Evolutionary conservation across 345 rosid species (phyloP), one percentile per base, ranked within the genome.

Genomic region (Brassica rapa): DNA sequence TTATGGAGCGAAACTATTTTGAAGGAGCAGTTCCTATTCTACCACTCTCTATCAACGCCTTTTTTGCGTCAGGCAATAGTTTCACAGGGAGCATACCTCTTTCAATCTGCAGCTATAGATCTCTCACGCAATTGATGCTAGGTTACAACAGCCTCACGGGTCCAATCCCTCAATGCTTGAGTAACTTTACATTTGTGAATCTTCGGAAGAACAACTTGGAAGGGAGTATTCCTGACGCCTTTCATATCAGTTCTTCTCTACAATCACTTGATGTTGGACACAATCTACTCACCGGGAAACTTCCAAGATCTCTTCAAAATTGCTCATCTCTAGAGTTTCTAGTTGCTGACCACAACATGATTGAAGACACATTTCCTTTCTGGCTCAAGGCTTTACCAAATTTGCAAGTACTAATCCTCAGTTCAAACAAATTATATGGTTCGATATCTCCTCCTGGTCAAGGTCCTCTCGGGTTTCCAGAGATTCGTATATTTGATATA

Each of bases 261-360:
- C 16, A 0, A 1, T 19, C 53, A 25, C 53, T 76, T 0, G 25
- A 76, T 0, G 12, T 76, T 43, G 51, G 62, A 6, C 23, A 7
- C 12, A 76, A 68, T 8, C 12, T 5, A 43, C 2, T 76, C 1
- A 76, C 3, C 0, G 43, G 70, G 0, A 77, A 77, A 4, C 80
- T 77, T 62, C 80, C 80, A 23, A 62, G 70, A 2, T 77, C 75
- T 46, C 75, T 77, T n/a, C 0, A n/a, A 1, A 69, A 70, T 1
- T 69, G 80, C 5, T 49, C 56, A 0, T 76, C 57, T 41, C 24
- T 76, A 0, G 0, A 0, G 68, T 12, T 68, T 68, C 51, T 76
- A 24, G 32, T 0, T 1, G 8, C 68, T 8, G 15, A 4, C 2
- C 1, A 76, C 53, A 76, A 76, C 19, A 29, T 0, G 7, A 16